Conservation (phyloP, 345 rosid species). For the Camelina laxa region DNA sequence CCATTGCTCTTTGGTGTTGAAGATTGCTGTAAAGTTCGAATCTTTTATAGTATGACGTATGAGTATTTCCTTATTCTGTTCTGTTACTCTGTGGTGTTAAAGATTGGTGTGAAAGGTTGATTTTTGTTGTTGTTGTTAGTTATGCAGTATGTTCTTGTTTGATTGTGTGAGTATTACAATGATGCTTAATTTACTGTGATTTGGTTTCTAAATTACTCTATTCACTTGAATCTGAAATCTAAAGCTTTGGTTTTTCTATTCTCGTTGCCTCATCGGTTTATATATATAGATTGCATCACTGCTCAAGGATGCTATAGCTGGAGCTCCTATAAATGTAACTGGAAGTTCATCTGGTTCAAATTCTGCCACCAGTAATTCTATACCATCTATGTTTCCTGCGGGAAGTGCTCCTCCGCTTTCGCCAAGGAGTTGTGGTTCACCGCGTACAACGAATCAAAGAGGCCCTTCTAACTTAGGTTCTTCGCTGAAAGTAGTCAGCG, state of each 20-base stretch:
- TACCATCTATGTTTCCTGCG: conserved; percentile 96
- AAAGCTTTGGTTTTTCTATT: conserved; percentile 22
- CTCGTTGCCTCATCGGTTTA: conserved; percentile 2
- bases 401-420: conserved; percentile 98
- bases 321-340: conserved; percentile 70
- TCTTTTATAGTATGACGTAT: no score
- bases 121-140: background rate
- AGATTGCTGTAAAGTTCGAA: no score
- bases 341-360: conserved; percentile 65
- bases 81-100: background rate
- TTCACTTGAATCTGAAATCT: conserved; percentile 22
- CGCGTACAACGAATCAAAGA: conserved; percentile 77
- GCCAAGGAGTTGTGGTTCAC: conserved; percentile 93
- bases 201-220: background rate
- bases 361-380: conserved; percentile 57
- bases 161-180: background rate
- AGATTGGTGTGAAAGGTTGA: background rate
- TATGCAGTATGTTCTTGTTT: no score
- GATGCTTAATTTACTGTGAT: background rate
- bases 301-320: conserved; percentile 79
- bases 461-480: conserved; percentile 81
- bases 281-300: conserved; percentile 63
- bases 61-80: no score
- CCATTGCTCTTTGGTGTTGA: no score
- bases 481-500: conserved; percentile 76